These are phyloP conservation scores for Trichoderma arundinaceum DNA, from an alignment of 2,329 filamentous ascomycete genomes.

Conservation along the genomic window DNA sequence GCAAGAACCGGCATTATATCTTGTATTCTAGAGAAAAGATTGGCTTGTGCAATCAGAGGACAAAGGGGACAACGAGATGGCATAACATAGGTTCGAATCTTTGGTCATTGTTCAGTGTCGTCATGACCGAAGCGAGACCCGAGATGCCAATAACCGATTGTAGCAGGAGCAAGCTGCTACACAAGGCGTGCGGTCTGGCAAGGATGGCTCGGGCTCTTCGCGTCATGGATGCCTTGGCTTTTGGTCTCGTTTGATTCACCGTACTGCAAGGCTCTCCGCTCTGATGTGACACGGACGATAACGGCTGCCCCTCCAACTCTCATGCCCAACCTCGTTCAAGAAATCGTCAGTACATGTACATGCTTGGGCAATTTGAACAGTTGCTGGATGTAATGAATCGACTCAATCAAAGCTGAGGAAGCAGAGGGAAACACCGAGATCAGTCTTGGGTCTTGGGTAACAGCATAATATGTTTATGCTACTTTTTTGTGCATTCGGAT, in stretches of 20 bases:
- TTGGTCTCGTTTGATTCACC: conserved; percentile 18
- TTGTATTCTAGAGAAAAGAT: too few species aligned
- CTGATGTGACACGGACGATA: conserved; percentile 26
- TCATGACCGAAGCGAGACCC: conserved; percentile 8
- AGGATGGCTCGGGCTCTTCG: conserved; percentile 27
- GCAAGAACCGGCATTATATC: too few species aligned
- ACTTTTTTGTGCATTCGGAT: background rate
- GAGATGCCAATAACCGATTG: conserved; percentile 12
- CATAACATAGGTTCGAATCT: background rate
- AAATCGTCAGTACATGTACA: background rate
- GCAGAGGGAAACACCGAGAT: background rate
- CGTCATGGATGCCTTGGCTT: conserved; percentile 1
- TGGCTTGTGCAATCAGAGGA: too few species aligned
- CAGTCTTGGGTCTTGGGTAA: background rate
- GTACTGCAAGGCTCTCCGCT: conserved; percentile 25
- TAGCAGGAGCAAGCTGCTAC: conserved; percentile 5
- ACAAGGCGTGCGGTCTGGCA: conserved; percentile 8
- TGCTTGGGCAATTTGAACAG: background rate
- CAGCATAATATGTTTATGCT: background rate
- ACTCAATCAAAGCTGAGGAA: background rate
- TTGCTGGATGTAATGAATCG: background rate
- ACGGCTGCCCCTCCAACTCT: background rate
- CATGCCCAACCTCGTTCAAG: background rate
- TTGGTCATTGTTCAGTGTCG: background rate
- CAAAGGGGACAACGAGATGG: background rate